Conservation (phyloP, 2,329 filamentous ascomycete genomes). For the Cephalotrichum gorgonifer region DNA sequence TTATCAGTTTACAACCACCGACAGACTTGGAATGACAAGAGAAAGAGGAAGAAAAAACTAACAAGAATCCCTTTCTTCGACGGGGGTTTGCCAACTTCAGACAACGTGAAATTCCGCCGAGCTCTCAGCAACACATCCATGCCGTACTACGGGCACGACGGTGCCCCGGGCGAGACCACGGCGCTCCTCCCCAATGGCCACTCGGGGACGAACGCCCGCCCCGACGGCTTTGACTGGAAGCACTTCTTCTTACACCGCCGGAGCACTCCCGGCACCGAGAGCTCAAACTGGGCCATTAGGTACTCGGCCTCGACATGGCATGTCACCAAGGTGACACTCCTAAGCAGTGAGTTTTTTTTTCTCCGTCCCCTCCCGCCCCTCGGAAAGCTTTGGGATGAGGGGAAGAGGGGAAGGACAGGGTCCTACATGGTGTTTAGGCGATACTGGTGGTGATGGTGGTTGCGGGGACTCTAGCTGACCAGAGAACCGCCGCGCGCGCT, state of each 20-base stretch:
- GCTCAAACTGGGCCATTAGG: constrained; percentile 32
- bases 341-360: constrained; percentile 47
- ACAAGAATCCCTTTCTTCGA: too few species aligned
- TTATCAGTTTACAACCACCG: not conserved
- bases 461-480: too few species aligned
- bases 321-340: constrained; percentile 43
- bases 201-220: constrained; percentile 6
- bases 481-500: too few species aligned
- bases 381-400: not conserved
- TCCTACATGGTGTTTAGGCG: too few species aligned
- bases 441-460: too few species aligned
- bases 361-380: not conserved
- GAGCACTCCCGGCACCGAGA: constrained; percentile 41
- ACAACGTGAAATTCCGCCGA: constrained; percentile 16
- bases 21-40: not conserved
- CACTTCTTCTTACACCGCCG: constrained; percentile 38
- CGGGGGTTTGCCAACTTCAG: constrained; percentile 8
- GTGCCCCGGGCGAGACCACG: constrained; percentile 24
- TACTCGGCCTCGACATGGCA: constrained; percentile 41
- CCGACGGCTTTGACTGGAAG: constrained; percentile 12
- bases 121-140: constrained; percentile 8
- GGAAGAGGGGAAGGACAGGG: too few species aligned
- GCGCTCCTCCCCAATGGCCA: constrained; percentile 29
- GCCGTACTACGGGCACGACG: not conserved
- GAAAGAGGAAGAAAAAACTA: not conserved